Evolutionary conservation across 495 filamentous ascomycete genomes (phyloP), one percentile per base, ranked within the genome.

Genomic region (Xylaria telfairii): DNA sequence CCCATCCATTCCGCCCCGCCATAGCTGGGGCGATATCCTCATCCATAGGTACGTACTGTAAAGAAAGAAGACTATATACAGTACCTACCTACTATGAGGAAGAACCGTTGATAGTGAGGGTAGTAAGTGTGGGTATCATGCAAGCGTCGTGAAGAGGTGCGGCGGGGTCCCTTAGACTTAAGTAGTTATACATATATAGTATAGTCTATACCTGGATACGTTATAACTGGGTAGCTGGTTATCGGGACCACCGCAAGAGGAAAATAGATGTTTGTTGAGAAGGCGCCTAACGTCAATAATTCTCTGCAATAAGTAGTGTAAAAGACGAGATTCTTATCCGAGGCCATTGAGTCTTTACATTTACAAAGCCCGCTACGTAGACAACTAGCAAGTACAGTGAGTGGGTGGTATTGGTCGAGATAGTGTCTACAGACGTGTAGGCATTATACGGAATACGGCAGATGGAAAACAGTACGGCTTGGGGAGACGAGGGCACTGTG

Each of bases 71-170:
- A n/a, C n/a, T n/a, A n/a, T n/a, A n/a, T n/a, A n/a, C n/a, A n/a
- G n/a, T n/a, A n/a, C 34, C 34, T 37, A 37, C 8, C n/a, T 34
- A 12, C 5, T 28, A 28, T 57, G 3, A 34, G 1, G 5, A 15
- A 24, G 21, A 39, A 3, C 13, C 37, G 49, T 51, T 39, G 30
- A 34, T 34, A 32, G 46, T 21, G 44, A 65, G 13, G 30, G 53
- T 34, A 57, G 17, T n/a, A 19, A 21, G 65, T 32, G 51, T 67
- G 51, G 65, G 51, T 42, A 66, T 65, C 64, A 69, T 69, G 67
- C 67, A 62, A 56, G 30, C 30, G 56, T 69, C 67, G 67, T 69
- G 67, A 69, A 62, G 67, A 69, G 42, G 10, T 17, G 15, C 30
- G 47, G 30, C 32, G 61, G 61, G 24, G 42, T 17, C 17, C 8